phyloP scores from a whole-genome alignment of 345 rosid species.

The Orychophragmus violaceus region DNA sequence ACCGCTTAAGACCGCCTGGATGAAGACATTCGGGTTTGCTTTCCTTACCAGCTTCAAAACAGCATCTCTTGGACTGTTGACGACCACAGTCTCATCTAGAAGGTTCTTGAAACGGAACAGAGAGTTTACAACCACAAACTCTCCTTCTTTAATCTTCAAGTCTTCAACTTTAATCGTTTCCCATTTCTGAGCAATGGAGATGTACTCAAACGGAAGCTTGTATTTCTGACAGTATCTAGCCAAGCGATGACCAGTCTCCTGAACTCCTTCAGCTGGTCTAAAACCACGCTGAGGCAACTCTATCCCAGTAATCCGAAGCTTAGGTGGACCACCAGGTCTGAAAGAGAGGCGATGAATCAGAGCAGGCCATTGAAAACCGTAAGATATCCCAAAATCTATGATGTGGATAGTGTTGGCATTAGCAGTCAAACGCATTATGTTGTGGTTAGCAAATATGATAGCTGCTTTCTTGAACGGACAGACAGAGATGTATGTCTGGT shows the following conservation, averaged over 20 bases:
- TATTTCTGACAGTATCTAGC: slow-evolving; percentile 59
- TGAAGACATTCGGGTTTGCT: slow-evolving; percentile 50
- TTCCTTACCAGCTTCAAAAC: slow-evolving; percentile 52
- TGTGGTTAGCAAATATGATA: slow-evolving; percentile 52
- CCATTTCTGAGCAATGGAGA: slow-evolving; percentile 67
- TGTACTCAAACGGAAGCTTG: slow-evolving; percentile 71
- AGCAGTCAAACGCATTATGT: slow-evolving; percentile 38
- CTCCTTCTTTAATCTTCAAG: slow-evolving; percentile 44
- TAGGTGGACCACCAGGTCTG: slow-evolving; percentile 61
- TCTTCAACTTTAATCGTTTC: slow-evolving; percentile 55
- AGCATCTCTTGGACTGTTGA: slow-evolving; percentile 54
- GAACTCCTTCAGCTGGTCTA: slow-evolving; percentile 69
- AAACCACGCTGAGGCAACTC: slow-evolving; percentile 76
- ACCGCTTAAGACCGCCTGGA: slow-evolving; percentile 43
- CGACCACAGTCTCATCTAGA: slow-evolving; percentile 54
- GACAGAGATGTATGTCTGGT: slow-evolving; percentile 42
- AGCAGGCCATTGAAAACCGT: slow-evolving; percentile 84
- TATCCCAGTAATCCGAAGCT: slow-evolving; percentile 74
- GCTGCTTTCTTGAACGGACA: slow-evolving; percentile 62
- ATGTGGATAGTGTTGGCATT: slow-evolving; percentile 53
- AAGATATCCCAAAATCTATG: slow-evolving; percentile 70
- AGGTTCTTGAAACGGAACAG: slow-evolving; percentile 54
- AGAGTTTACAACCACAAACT: slow-evolving; percentile 60
- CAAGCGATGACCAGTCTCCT: slow-evolving; percentile 61
- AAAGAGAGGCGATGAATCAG: slow-evolving; percentile 54